Conservation (phyloP, 345 rosid genomes). For the Rhodamnia rubescens region DNA sequence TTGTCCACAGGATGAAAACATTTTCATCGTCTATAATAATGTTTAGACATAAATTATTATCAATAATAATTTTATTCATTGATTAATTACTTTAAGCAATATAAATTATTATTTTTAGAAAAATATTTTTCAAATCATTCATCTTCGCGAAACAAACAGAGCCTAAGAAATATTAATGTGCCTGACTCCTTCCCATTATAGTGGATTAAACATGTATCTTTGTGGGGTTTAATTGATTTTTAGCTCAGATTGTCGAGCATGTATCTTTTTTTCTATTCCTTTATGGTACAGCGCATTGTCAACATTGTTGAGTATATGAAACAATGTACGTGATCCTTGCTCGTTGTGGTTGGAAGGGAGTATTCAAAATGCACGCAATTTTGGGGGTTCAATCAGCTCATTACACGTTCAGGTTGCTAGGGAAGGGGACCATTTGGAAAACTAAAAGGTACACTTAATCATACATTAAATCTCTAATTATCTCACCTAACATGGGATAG, state of each 20-base stretch:
- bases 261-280: not conserved
- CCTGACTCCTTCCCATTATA: not conserved
- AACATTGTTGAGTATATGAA: not conserved
- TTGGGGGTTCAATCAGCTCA: not conserved
- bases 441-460: not conserved
- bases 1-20: too few relatives aligned
- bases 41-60: too few relatives aligned
- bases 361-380: not conserved
- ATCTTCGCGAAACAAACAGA: too few relatives aligned
- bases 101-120: too few relatives aligned
- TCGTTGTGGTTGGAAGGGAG: not conserved
- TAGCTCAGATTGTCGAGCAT: not conserved
- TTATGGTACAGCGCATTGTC: not conserved
- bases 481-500: not conserved
- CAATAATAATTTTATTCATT: too few relatives aligned
- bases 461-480: not conserved
- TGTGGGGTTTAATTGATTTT: not conserved
- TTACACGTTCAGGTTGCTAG: not conserved
- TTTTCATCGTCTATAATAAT: too few relatives aligned
- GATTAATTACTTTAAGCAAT: too few relatives aligned
- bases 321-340: not conserved
- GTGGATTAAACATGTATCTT: not conserved
- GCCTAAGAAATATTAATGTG: not conserved
- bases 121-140: too few relatives aligned
- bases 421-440: not conserved